phyloP scores from a whole-genome alignment of 2,329 filamentous ascomycete species.

The Colletotrichum gigasporum region DNA sequence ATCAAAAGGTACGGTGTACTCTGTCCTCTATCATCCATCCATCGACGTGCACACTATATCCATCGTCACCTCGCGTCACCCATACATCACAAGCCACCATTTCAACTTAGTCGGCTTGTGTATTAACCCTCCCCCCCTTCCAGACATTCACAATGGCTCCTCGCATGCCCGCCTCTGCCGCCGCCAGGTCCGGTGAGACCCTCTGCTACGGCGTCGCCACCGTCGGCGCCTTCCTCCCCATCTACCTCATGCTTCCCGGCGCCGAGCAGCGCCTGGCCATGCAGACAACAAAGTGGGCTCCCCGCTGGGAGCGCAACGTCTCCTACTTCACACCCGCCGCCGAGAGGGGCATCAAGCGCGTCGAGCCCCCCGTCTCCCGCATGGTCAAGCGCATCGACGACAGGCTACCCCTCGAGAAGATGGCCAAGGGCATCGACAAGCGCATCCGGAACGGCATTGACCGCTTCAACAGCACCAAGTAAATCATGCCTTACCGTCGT shows the following conservation, averaged over 20 bases:
- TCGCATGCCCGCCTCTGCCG: constrained; percentile 60
- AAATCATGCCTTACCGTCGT: too few relatives aligned
- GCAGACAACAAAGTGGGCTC: constrained; percentile 67
- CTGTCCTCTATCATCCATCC: background rate
- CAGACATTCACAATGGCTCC: constrained; percentile 44
- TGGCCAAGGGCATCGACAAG: constrained; percentile 58
- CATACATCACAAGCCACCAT: too few relatives aligned
- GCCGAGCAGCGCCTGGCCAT: constrained; percentile 62
- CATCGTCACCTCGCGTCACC: too few relatives aligned
- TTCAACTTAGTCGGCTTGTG: background rate
- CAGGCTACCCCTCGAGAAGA: constrained; percentile 58
- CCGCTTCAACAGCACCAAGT: constrained; percentile 35
- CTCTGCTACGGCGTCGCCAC: constrained; percentile 64
- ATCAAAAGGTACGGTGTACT: background rate
- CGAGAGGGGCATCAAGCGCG: constrained; percentile 59
- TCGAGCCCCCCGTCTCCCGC: constrained; percentile 57
- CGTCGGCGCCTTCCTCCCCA: constrained; percentile 61
- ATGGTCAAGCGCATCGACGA: constrained; percentile 56
- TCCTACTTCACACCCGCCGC: constrained; percentile 60
- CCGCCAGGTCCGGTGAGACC: constrained; percentile 57
- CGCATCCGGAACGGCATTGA: constrained; percentile 58
- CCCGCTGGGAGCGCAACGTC: constrained; percentile 68
- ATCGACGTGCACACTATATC: background rate
- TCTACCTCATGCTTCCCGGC: constrained; percentile 66
- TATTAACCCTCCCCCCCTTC: background rate